A percentile compares a stretch with the other conserved stretches of the same genome.
These are phyloP conservation scores for Allium cepa DNA, from an alignment of 106 monocot species.

Conservation along the genomic window DNA sequence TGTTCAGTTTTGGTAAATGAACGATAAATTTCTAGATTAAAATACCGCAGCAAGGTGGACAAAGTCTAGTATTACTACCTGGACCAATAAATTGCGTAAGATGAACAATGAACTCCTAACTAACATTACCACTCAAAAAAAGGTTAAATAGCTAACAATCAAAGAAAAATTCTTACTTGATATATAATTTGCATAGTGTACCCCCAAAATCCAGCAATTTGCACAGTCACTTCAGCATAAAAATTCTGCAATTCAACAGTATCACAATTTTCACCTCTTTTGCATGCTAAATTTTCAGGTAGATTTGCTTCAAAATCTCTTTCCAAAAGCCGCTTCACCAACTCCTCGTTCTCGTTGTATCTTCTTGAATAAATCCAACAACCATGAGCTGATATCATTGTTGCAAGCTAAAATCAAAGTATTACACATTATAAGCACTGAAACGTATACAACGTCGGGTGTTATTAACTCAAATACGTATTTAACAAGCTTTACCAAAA, in stretches of 20 bases:
- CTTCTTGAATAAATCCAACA: slow-evolving; percentile 4
- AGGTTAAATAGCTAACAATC: not conserved
- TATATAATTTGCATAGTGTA: slow-evolving; percentile 8
- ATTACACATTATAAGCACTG: not conserved
- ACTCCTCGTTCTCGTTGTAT: slow-evolving; percentile 4
- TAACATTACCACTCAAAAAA: not conserved
- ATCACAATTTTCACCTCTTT: not conserved
- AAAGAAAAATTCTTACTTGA: not conserved
- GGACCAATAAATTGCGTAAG: too few relatives aligned
- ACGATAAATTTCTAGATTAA: not conserved
- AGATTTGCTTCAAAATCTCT: slow-evolving; percentile 9
- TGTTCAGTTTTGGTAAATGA: too few relatives aligned
- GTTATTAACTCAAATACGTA: not conserved
- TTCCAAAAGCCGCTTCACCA: slow-evolving; percentile 7
- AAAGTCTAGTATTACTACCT: not conserved
- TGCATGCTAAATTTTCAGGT: not conserved
- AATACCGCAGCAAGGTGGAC: not conserved
- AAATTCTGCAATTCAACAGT: not conserved
- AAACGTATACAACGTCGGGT: not conserved
- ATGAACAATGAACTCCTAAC: too few relatives aligned
- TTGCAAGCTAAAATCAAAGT: slow-evolving; percentile 3
- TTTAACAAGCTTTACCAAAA: not conserved
- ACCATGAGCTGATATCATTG: slow-evolving; percentile 7
- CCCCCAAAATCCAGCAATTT: slow-evolving; percentile 9
- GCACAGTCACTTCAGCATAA: slow-evolving; percentile 1